Conservation (phyloP, 495 filamentous ascomycete species). For the Penicillium silybi region DNA sequence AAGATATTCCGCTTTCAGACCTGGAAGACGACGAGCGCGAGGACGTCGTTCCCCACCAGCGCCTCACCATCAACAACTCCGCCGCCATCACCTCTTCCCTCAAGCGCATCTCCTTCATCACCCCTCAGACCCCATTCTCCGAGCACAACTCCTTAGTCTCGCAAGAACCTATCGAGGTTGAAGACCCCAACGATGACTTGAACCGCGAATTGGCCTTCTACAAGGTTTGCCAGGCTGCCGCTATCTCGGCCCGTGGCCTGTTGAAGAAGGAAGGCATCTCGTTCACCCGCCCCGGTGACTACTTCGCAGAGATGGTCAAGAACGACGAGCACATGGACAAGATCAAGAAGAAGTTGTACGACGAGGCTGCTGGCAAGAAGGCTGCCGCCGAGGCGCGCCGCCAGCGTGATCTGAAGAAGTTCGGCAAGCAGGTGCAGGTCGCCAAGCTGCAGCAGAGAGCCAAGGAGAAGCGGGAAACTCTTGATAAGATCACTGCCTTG, state of each 20-base stretch:
- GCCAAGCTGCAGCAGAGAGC: slow-evolving; percentile 90
- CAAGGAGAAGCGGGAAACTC: slow-evolving; percentile 82
- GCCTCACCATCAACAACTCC: slow-evolving; percentile 96
- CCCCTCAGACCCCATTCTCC: slow-evolving; percentile 56
- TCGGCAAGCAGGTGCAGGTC: slow-evolving; percentile 97
- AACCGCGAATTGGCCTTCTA: slow-evolving; percentile 91
- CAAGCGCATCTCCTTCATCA: slow-evolving; percentile 69
- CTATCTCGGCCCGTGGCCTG: slow-evolving; percentile 60
- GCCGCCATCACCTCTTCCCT: slow-evolving; percentile 72
- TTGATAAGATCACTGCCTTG: slow-evolving; percentile 88
- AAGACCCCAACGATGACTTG: slow-evolving; percentile 81
- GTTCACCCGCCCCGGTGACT: slow-evolving; percentile 86
- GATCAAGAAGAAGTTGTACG: slow-evolving; percentile 89
- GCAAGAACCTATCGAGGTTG: slow-evolving; percentile 48
- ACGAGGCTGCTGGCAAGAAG: slow-evolving; percentile 89
- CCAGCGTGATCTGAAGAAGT: slow-evolving; percentile 95
- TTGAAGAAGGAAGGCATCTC: slow-evolving; percentile 78
- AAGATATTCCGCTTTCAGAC: slow-evolving; percentile 81
- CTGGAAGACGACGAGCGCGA: slow-evolving; percentile 76
- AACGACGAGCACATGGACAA: slow-evolving; percentile 96
- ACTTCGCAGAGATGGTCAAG: slow-evolving; percentile 99
- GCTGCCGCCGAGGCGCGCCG: slow-evolving; percentile 85
- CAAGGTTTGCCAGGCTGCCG: slow-evolving; percentile 80
- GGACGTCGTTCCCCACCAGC: slow-evolving; percentile 82
- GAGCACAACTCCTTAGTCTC: slow-evolving; percentile 59